Conservation (phyloP, 306 rosid species). For the Corylus heterophylla region DNA sequence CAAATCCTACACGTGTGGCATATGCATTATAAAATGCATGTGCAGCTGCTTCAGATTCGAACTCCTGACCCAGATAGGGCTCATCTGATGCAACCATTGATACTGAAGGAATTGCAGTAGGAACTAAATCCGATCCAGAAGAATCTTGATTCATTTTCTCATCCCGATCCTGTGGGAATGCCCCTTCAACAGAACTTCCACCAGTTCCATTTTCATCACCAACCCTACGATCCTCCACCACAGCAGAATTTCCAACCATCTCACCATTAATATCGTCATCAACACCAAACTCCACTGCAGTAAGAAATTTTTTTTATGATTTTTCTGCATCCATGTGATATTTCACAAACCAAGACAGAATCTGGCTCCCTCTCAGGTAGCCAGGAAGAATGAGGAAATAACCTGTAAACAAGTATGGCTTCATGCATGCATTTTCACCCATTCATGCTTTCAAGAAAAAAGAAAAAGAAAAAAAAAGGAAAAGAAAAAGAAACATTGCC, state of each 20-base stretch:
- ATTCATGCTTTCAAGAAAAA: background rate
- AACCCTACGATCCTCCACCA: conserved; percentile 39
- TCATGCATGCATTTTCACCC: background rate
- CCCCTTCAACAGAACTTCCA: conserved; percentile 61
- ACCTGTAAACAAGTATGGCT: conserved; percentile 5
- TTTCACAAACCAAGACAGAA: conserved; percentile 17
- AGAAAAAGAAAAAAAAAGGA: background rate
- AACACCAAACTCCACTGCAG: conserved; percentile 82
- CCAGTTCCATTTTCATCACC: conserved; percentile 66
- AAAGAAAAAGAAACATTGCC: background rate
- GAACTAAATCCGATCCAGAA: conserved; percentile 46
- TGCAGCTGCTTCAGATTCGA: conserved; percentile 86
- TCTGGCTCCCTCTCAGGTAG: background rate
- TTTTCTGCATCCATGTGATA: conserved; percentile 16
- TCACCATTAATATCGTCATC: conserved; percentile 57
- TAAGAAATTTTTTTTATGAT: conserved; percentile 24
- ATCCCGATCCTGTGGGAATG: conserved; percentile 50
- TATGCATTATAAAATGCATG: conserved; percentile 92
- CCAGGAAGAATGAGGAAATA: background rate
- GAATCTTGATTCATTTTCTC: conserved; percentile 51
- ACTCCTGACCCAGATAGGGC: conserved; percentile 93
- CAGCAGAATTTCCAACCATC: conserved; percentile 47
- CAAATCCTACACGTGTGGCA: conserved; percentile 75
- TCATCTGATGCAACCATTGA: conserved; percentile 55
- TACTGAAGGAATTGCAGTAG: conserved; percentile 49